Conservation (phyloP, 2,329 filamentous ascomycete genomes). For the Curvularia hawaiiensis region DNA sequence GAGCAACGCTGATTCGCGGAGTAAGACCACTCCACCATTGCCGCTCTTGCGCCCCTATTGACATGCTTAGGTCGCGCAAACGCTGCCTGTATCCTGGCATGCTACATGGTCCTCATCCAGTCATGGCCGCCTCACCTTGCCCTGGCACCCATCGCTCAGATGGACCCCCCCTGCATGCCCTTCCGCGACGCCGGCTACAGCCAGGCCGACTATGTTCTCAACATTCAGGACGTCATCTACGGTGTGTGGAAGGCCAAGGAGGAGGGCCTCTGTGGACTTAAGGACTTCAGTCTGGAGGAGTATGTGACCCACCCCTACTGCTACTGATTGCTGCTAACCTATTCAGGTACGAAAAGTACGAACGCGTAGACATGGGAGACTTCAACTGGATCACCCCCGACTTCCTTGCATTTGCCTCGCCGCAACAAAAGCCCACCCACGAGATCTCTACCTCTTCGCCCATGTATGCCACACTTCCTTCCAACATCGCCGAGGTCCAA, state of each 20-base stretch:
- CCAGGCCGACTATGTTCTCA: constrained; percentile 94
- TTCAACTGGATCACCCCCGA: constrained; percentile 99
- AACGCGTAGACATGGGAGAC: constrained; percentile 96
- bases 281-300: constrained; percentile 95
- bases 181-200: constrained; percentile 98
- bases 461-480: constrained; percentile 74
- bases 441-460: constrained; percentile 75
- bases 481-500: constrained; percentile 74
- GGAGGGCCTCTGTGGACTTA: constrained; percentile 85
- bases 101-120: constrained; percentile 99
- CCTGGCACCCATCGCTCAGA: constrained; percentile 92
- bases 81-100: constrained; percentile 90
- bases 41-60: constrained; percentile 15
- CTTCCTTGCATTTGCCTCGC: constrained; percentile 96
- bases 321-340: constrained; percentile 22
- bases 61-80: constrained; percentile 75
- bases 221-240: constrained; percentile 96
- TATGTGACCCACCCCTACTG: constrained; percentile 45
- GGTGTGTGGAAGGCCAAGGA: constrained; percentile 99
- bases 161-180: constrained; percentile 97
- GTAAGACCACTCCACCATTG: constrained; percentile 57
- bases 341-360: constrained; percentile 83
- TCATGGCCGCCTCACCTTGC: constrained; percentile 96
- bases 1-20: constrained; percentile 89
- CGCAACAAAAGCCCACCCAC: constrained; percentile 78